Percentiles rank a stretch among this genome's conserved stretches.
Conservation (phyloP, 2,329 filamentous ascomycete species). For the Pleoardoris graminearum region DNA sequence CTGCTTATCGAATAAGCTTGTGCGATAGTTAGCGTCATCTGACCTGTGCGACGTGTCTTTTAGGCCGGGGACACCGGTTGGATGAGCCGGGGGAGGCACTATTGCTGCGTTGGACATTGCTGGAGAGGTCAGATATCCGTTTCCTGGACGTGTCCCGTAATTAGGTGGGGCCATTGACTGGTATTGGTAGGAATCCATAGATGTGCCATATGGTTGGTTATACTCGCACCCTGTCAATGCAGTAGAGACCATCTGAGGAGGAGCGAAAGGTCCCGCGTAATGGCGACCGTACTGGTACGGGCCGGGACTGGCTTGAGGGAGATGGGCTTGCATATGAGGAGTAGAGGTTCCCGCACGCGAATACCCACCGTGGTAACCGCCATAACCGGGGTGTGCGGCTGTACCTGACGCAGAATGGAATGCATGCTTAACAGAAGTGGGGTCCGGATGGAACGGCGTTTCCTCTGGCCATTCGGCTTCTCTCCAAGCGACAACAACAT, state of each 20-base stretch:
- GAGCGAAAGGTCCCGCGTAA: slow-evolving; percentile 43
- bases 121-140: slow-evolving; percentile 39
- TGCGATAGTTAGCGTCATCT: slow-evolving; percentile 35
- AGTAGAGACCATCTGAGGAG: slow-evolving; percentile 35
- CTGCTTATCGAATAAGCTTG: slow-evolving; percentile 45
- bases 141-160: slow-evolving; percentile 29
- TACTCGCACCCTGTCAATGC: slow-evolving; percentile 33
- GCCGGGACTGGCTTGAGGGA: slow-evolving; percentile 43
- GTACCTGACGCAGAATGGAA: slow-evolving; percentile 36
- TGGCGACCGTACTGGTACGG: slow-evolving; percentile 41
- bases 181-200: slow-evolving; percentile 36
- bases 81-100: slow-evolving; percentile 28
- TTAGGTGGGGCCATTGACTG: slow-evolving; percentile 36
- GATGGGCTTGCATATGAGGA: slow-evolving; percentile 40
- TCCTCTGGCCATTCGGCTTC: slow-evolving; percentile 76
- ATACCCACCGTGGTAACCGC: slow-evolving; percentile 41
- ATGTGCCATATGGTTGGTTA: slow-evolving; percentile 32
- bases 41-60: slow-evolving; percentile 20
- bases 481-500: slow-evolving; percentile 74
- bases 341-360: slow-evolving; percentile 44
- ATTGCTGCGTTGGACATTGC: slow-evolving; percentile 34
- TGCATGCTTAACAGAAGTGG: slow-evolving; percentile 50
- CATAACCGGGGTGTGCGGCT: slow-evolving; percentile 28
- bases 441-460: slow-evolving; percentile 71
- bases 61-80: slow-evolving; percentile 22